phyloP scores from a whole-genome alignment of 83 land plant species.

The Picea mariana region DNA sequence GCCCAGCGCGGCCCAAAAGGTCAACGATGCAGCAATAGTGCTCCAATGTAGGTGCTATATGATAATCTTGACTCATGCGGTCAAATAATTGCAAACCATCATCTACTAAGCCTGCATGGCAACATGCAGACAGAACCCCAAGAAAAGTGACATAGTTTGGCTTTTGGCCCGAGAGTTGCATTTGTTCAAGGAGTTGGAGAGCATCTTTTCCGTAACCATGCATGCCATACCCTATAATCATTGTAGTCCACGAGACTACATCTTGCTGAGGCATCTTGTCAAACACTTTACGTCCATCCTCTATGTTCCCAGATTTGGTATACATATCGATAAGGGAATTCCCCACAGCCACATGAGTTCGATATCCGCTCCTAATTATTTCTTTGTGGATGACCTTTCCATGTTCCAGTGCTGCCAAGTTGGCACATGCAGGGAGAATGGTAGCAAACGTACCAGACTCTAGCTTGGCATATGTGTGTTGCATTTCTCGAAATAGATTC shows the following conservation, averaged over 20 bases:
- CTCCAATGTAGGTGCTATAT: background rate
- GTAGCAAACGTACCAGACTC: no score
- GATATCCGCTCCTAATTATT: background rate
- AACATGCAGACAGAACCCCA: no score
- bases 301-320: background rate
- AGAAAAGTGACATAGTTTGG: no score
- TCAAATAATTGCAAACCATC: no score
- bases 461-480: background rate
- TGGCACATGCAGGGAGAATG: background rate
- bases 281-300: background rate
- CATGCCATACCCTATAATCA: background rate
- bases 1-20: background rate
- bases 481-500: slow-evolving; percentile 42
- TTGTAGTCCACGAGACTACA: no score
- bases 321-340: background rate
- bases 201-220: background rate
- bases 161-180: no score
- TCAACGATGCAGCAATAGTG: slow-evolving; percentile 10
- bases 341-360: background rate
- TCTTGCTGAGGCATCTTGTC: no score
- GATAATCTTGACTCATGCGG: no score
- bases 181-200: no score
- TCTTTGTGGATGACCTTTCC: background rate
- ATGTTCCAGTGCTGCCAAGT: background rate
- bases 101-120: no score